Base-by-base conservation (phyloP, 441 rosid genomes). In the Raphanus hybrid region DNA sequence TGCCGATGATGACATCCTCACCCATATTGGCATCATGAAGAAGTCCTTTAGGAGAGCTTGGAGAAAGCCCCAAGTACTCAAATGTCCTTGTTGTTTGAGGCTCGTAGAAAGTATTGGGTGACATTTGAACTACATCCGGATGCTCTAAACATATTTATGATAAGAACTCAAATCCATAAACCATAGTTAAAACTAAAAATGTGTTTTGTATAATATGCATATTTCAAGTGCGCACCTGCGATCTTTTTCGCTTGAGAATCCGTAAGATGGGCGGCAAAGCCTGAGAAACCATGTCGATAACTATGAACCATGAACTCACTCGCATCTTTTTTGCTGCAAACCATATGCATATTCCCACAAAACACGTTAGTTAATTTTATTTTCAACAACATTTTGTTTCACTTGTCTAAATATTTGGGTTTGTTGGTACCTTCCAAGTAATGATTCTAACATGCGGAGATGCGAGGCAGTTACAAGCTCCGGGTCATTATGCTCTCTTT, bases 221-320 rank as follows among this genome's bases (percentile, higher is more conserved):
- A 8, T 35, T 63, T 34, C 3, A 63, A 35, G 48, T 63, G 6
- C 50, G 27, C n/a, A 64, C 67, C 67, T 15, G 88, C 74, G 16
- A 91, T 39, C 60, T 79, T 65, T 61, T 74, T 81, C 0, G 86
- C 94, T 80, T 86, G 89, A 37, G 78, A 69, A 62, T 80, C 82
- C 1, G 90, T 84, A 35, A 89, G 87, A 83, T 85, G 80, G 4
- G 90, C 93, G 4, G 93, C 93, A 64, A 91, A 91, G 11, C 92
- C 92, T 0, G 91, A 88, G 79, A 91, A 87, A 73, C 90, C 90
- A 79, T 88, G 92, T 6, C 35, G 60, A 18, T 55, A 55, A 8
- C 27, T 55, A 16, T 55, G 60, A 55, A 55, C 5, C 4, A 55
- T 55, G 60, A 27, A 18, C 60, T 16, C 60, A 16, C 27, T 55